Base-by-base conservation (phyloP, 441 rosid genomes). In the Jatropha multifida region DNA sequence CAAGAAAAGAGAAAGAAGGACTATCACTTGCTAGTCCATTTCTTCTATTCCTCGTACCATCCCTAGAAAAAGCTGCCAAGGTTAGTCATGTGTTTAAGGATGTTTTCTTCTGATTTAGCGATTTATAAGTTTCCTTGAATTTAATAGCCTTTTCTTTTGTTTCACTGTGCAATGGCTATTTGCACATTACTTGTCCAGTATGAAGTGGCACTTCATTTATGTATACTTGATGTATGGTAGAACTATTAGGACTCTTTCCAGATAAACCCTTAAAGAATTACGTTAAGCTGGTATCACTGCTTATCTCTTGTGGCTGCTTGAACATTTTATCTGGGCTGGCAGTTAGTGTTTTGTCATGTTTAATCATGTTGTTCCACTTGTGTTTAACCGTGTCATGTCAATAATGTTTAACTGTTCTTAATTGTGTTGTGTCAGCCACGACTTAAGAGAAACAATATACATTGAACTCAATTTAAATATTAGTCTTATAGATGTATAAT, bases 21-120 rank as follows among this genome's bases (percentile, higher is more conserved):
- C 73, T 80, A 10, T 77, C 74, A 15, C 74, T 86, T 68, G 46
- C 79, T 67, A 80, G 82, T 55, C 99, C 97, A 77, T 93, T 88
- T 79, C 95, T 95, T 76, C 80, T 95, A 40, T 93, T 78, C 79
- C 89, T 95, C 77, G 98, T 90, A 23, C 86, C 95, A 18, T 87
- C 96, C 75, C 90, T 88, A 82, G 92, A 90, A 76, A 90, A 90
- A 87, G 96, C 98, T 75, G 76, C 84, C 8, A 68, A 90, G 97
- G 99, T 95, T 77, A 73, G 77, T 79, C 51, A 15, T 55, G 52
- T 32, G 11, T 26, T 32, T 51, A 42, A 23, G 54, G 38, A 27
- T 42, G 12, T 68, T 65, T 58, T 27, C 23, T 40, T 73, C 42
- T 65, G 41, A 60, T 40, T 27, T 46, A 23, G 58, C 40, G 23